These are phyloP conservation scores for Chrysopogon serrulatus DNA, from an alignment of 176 grass and related monocot genomes.

Conservation along the genomic window DNA sequence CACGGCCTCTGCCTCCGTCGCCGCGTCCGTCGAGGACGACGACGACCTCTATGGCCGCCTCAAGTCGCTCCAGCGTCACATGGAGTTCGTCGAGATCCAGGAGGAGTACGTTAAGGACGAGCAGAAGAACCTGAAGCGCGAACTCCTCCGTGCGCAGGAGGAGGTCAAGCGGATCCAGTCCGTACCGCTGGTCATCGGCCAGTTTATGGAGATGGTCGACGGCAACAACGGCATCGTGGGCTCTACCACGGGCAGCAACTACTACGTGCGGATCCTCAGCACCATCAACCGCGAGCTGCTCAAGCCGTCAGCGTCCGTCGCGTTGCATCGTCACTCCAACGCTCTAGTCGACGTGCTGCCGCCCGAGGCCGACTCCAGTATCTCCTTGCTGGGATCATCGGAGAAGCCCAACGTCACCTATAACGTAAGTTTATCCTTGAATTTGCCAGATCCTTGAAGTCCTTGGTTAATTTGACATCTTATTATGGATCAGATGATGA, in stretches of 20 bases:
- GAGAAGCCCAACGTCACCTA: conserved; percentile 94
- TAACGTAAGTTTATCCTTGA: conserved; percentile 36
- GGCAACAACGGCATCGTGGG: conserved; percentile 97
- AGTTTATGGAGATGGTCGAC: conserved; percentile 99
- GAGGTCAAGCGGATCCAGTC: conserved; percentile 99
- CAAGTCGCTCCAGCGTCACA: conserved; percentile 87
- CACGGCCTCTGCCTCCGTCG: background rate
- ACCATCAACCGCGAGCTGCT: conserved; percentile 95
- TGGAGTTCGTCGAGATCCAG: conserved; percentile 96
- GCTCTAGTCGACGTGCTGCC: conserved; percentile 89
- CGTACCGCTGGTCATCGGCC: conserved; percentile 92
- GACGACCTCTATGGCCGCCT: conserved; percentile 90
- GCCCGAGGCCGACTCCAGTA: conserved; percentile 92
- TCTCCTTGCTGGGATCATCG: conserved; percentile 75
- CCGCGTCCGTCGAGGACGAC: conserved; percentile 40
- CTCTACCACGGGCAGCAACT: conserved; percentile 95
- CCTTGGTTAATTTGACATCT: background rate
- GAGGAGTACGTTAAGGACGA: conserved; percentile 99
- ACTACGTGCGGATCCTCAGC: conserved; percentile 93
- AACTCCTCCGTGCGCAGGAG: conserved; percentile 91
- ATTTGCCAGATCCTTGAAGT: background rate
- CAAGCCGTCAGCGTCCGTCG: conserved; percentile 86
- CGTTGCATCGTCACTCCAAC: conserved; percentile 89
- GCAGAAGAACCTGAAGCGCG: conserved; percentile 97
- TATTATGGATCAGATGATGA: conserved; percentile 4